Percentiles rank a stretch among this genome's conserved stretches.
Conservation (phyloP, 768 basidiomycete genomes). For the Infundibulicybe gibba region DNA sequence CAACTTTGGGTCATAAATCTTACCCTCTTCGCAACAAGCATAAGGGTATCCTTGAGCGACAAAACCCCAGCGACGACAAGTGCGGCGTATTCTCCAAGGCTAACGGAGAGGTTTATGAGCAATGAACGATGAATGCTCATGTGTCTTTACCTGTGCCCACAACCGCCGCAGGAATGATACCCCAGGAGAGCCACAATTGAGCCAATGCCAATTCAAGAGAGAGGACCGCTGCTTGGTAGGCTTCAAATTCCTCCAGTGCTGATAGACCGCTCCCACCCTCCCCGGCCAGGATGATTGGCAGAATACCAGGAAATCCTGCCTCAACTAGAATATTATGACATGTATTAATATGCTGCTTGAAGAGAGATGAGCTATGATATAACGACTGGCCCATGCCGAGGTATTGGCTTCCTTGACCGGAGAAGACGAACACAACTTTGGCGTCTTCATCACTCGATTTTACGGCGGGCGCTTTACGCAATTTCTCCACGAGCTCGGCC, state of each 20-base stretch:
- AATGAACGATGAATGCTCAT: no score
- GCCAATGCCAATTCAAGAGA: constrained; percentile 62
- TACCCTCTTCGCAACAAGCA: constrained; percentile 53
- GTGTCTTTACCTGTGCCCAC: constrained; percentile 61
- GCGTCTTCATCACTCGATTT: constrained; percentile 19
- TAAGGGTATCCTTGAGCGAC: constrained; percentile 51
- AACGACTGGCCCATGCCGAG: constrained; percentile 57
- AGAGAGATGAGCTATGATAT: constrained; percentile 45
- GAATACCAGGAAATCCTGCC: constrained; percentile 49
- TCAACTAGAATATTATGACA: constrained; percentile 50
- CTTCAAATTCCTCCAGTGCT: constrained; percentile 36
- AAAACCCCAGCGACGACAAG: constrained; percentile 62
- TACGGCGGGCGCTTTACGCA: constrained; percentile 31
- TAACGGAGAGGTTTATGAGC: constrained; percentile 17
- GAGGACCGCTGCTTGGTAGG: constrained; percentile 52
- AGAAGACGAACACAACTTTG: constrained; percentile 63
- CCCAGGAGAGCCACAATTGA: constrained; percentile 67
- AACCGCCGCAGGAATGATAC: constrained; percentile 54
- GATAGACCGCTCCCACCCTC: constrained; percentile 14
- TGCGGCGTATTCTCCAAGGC: constrained; percentile 75
- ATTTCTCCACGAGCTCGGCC: constrained; percentile 42
- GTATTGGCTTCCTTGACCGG: constrained; percentile 72
- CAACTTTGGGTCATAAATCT: constrained; percentile 54
- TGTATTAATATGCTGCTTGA: constrained; percentile 50
- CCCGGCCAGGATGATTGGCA: constrained; percentile 30